Conservation (phyloP, 192 early-diverging fungal genomes). For the Mycoemilia scoparia region DNA sequence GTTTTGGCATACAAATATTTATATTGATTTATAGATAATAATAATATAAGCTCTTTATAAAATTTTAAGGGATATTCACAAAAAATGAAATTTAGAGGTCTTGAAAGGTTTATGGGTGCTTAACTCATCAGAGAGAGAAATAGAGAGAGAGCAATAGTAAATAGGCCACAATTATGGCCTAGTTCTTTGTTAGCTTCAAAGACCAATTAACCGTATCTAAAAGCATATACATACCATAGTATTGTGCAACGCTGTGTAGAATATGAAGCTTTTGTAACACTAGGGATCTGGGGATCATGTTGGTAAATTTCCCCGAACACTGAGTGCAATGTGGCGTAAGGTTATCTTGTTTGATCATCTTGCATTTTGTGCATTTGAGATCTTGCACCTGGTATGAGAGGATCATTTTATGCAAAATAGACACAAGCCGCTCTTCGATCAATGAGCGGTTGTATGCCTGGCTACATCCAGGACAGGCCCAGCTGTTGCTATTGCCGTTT, state of each 20-base stretch:
- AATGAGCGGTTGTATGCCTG: conserved; percentile 55
- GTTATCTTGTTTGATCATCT: conserved; percentile 61
- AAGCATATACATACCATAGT: not conserved
- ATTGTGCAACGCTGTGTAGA: not conserved
- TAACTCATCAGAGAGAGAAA: too few relatives aligned
- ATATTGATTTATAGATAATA: not conserved
- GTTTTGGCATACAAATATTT: not conserved
- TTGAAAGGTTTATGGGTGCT: too few relatives aligned
- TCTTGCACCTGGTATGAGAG: conserved; percentile 80
- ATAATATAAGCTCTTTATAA: not conserved
- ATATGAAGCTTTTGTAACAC: not conserved
- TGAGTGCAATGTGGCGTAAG: conserved; percentile 45
- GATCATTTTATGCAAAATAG: conserved; percentile 44
- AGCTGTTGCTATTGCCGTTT: conserved; percentile 13
- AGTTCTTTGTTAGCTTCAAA: not conserved
- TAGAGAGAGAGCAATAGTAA: not conserved
- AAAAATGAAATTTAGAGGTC: not conserved
- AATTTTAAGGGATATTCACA: not conserved
- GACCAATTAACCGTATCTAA: not conserved
- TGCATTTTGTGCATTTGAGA: conserved; percentile 61
- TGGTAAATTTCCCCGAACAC: conserved; percentile 47
- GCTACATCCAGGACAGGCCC: conserved; percentile 62
- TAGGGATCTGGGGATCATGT: not conserved
- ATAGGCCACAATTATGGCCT: not conserved
- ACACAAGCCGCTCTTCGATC: conserved; percentile 72